Base-by-base conservation (phyloP, 1,139 yeast genomes). In the Suhomyces ambrosiae region DNA sequence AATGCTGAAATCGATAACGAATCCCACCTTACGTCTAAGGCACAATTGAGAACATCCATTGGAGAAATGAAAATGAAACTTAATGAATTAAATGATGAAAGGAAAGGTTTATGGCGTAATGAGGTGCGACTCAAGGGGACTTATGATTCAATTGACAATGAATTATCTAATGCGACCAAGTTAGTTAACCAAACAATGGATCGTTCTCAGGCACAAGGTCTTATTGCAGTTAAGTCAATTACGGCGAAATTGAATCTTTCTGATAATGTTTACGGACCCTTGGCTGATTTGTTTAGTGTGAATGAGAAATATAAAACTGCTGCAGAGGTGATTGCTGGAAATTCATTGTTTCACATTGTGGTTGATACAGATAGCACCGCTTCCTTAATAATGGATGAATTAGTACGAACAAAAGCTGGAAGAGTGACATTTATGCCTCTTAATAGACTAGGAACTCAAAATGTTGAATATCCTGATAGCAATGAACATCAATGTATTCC, bases 331-430 rank as follows among this genome's bases (percentile, higher is more conserved):
- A 77, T 88, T 31, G 97, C 95, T 10, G 97, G 97, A 2, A 82
- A 79, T 44, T 76, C 95, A 3, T 65, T 92, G 33, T 90, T 89
- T 54, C 89, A 92, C 58, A 79, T 90, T 26, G 94, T 92, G 11
- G 97, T 92, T 11, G 96, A 89, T 53, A 81, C 75, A 31, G 97
- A 90, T 49, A 81, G 76, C 32, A 87, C 96, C 1, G 97, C 97
- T 0, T 72, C 88, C 4, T 56, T 75, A 10, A 60, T 92, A 3
- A 84, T 92, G 83, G 82, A 83, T 32, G 94, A 87, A 53, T 66
- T 92, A 42, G 71, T 73, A n/a, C 71, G 86, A 37, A 79, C 76
- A 40, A 80, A 78, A 45, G 72, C 80, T 4, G 97, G 97, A 1
- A 74, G 97, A 52, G 90, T 86, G 0, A 88, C 97, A 0, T 89